Evolutionary conservation across 768 basidiomycete genomes (phyloP).

Genomic region (Cantharellus cinnabarinus): DNA sequence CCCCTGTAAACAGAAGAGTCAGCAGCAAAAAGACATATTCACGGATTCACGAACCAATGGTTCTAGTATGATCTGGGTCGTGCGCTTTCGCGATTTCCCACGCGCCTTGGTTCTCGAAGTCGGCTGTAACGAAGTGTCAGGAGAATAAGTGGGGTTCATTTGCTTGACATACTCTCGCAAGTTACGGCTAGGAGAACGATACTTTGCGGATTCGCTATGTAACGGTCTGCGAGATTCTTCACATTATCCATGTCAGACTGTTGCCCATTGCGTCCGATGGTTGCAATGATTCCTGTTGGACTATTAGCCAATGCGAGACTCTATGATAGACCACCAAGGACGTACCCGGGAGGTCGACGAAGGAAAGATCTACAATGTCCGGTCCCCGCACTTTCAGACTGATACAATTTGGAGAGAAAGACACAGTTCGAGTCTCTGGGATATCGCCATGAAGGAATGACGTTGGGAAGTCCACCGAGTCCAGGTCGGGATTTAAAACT

Average conservation of each 20-base stretch:
- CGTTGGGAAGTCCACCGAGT: slow-evolving; percentile 3
- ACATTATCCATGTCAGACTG: slow-evolving; percentile 4
- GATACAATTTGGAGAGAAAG: slow-evolving; percentile 37
- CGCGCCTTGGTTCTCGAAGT: slow-evolving; percentile 64
- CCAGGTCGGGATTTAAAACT: slow-evolving; percentile 8
- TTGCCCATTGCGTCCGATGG: slow-evolving; percentile 2
- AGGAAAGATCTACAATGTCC: slow-evolving; percentile 41
- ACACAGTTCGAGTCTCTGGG: slow-evolving; percentile 6
- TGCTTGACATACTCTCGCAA: slow-evolving; percentile 3
- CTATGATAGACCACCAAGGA: background rate
- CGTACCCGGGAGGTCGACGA: slow-evolving; percentile 40
- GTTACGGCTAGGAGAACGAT: slow-evolving; percentile 7
- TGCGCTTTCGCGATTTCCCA: slow-evolving; percentile 38
- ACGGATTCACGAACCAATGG: slow-evolving; percentile 30
- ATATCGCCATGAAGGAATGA: slow-evolving; percentile 4
- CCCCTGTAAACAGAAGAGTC: slow-evolving; percentile 22
- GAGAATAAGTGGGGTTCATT: background rate
- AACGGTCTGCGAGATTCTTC: slow-evolving; percentile 3
- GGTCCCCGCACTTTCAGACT: slow-evolving; percentile 38
- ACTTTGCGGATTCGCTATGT: slow-evolving; percentile 1
- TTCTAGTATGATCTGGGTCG: slow-evolving; percentile 44
- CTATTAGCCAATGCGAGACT: too few relatives aligned
- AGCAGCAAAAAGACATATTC: too few relatives aligned
- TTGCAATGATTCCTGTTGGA: slow-evolving; percentile 6
- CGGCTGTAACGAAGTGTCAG: slow-evolving; percentile 25